phyloP scores from a whole-genome alignment of 352 stramenopile species.

The Phytopythium litorale region DNA sequence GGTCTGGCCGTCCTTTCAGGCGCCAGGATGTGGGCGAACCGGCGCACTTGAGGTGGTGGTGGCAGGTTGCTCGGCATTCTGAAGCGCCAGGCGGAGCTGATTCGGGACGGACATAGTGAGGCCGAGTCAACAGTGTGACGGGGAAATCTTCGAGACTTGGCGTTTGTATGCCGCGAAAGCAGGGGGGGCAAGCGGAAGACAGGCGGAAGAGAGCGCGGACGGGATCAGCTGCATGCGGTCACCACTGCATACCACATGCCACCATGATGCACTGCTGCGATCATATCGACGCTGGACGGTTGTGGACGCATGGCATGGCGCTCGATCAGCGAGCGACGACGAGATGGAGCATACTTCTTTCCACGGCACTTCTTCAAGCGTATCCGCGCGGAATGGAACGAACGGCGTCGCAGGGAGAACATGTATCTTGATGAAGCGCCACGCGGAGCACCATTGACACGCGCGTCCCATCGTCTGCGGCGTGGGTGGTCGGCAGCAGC shows the following conservation, averaged over 20 bases:
- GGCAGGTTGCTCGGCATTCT: neutral
- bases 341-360: neutral
- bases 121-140: neutral
- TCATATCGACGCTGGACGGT: too few relatives aligned
- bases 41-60: neutral
- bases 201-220: neutral
- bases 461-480: neutral
- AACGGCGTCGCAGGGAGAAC: neutral
- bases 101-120: neutral
- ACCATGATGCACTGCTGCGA: neutral
- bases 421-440: slow-evolving; percentile 1
- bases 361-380: neutral
- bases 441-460: neutral
- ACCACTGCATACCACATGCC: neutral
- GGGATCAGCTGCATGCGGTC: neutral
- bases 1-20: neutral
- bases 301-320: too few relatives aligned
- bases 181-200: too few relatives aligned
- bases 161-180: too few relatives aligned
- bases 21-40: neutral
- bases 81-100: neutral
- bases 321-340: too few relatives aligned
- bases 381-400: neutral
- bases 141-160: neutral
- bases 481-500: neutral